A percentile compares a stretch with the other conserved stretches of the same genome.
These are phyloP conservation scores for Saccharomyces hybrid DNA, from an alignment of 1,139 yeast genomes.

Conservation along the genomic window DNA sequence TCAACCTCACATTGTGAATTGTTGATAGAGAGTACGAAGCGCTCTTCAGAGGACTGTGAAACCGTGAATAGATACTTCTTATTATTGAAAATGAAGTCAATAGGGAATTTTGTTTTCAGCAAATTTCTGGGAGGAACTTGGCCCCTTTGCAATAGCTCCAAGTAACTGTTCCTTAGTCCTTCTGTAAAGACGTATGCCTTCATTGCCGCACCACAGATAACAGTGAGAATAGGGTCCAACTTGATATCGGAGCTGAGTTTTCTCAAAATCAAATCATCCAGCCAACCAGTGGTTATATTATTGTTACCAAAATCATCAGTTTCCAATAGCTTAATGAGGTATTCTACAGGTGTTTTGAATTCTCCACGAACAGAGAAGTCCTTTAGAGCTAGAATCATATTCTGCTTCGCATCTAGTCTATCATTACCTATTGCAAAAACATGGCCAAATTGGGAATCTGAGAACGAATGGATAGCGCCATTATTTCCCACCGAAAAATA, in stretches of 20 bases:
- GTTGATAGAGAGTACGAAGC: slow-evolving; percentile 82
- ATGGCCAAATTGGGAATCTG: slow-evolving; percentile 98
- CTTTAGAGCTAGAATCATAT: slow-evolving; percentile 96
- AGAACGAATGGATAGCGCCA: slow-evolving; percentile 94
- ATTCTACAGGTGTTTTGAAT: slow-evolving; percentile 95
- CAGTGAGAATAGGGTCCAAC: slow-evolving; percentile 86
- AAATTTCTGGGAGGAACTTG: slow-evolving; percentile 82
- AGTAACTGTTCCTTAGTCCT: slow-evolving; percentile 61
- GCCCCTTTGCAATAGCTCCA: slow-evolving; percentile 80
- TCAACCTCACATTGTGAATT: slow-evolving; percentile 88
- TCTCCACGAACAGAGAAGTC: slow-evolving; percentile 97
- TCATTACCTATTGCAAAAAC: slow-evolving; percentile 98
- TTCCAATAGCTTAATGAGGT: slow-evolving; percentile 86
- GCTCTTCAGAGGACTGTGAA: slow-evolving; percentile 79
- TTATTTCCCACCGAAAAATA: slow-evolving; percentile 97
- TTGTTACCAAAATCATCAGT: slow-evolving; percentile 95
- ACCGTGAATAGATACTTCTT: slow-evolving; percentile 89
- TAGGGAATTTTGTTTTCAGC: slow-evolving; percentile 80
- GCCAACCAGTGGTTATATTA: slow-evolving; percentile 97
- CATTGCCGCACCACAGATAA: slow-evolving; percentile 94
- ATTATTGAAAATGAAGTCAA: slow-evolving; percentile 93
- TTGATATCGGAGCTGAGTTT: slow-evolving; percentile 85
- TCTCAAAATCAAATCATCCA: slow-evolving; percentile 88
- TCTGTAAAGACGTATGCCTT: slow-evolving; percentile 82
- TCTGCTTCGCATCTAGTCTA: slow-evolving; percentile 94